A percentile compares a stretch with the other conserved stretches of the same genome.
phyloP scores from a whole-genome alignment of 345 rosid species.

The Erucastrum elatum region DNA sequence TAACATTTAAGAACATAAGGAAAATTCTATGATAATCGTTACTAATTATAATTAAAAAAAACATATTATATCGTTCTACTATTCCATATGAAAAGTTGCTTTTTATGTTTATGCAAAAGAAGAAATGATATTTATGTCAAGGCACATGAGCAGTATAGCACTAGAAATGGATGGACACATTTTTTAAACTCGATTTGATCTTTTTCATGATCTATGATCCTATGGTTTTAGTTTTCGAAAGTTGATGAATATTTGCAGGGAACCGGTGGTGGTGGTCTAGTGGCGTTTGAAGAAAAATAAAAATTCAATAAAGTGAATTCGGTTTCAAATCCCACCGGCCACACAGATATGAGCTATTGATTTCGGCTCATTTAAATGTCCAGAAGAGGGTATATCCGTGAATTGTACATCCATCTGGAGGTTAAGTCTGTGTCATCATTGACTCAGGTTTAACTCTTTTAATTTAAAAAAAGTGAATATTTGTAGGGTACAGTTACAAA shows the following conservation, averaged over 20 bases:
- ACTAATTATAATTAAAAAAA: background rate
- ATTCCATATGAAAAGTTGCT: background rate
- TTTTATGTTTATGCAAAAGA: constrained; percentile 7
- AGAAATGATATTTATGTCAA: background rate
- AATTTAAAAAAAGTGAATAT: no score
- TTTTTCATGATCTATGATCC: background rate
- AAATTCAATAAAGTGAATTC: no score
- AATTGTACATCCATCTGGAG: no score
- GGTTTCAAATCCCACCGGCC: no score
- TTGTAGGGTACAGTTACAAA: background rate
- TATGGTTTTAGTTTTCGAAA: background rate
- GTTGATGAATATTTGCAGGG: background rate
- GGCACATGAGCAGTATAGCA: background rate
- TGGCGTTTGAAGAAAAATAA: no score
- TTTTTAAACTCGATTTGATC: background rate
- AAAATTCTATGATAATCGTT: background rate
- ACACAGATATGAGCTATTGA: no score
- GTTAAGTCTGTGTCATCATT: no score
- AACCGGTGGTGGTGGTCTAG: no score
- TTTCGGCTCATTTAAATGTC: no score
- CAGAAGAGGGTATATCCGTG: no score
- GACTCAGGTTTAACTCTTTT: no score
- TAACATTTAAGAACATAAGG: background rate
- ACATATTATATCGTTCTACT: background rate
- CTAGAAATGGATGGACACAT: background rate